A percentile compares a stretch with the other conserved stretches of the same genome.
phyloP scores from a whole-genome alignment of 2,329 filamentous ascomycete species.

The Monosporascus sp. region DNA sequence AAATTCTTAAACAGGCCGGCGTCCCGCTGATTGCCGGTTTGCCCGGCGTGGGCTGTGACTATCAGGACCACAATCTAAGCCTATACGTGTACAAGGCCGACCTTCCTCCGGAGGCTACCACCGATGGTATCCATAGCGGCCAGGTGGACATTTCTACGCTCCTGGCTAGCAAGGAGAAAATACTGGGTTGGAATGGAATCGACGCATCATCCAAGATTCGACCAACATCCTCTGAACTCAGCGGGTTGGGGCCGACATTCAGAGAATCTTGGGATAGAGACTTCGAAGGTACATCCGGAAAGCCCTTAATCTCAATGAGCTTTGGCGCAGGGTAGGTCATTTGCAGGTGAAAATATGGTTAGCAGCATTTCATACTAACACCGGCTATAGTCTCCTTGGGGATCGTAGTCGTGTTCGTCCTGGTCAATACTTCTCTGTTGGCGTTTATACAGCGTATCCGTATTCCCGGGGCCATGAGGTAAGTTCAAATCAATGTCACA shows the following conservation, averaged over 20 bases:
- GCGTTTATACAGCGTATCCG: conserved; percentile 2
- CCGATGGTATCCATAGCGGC: background rate
- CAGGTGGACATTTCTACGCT: background rate
- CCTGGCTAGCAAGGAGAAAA: background rate
- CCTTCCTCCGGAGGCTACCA: conserved; percentile 1
- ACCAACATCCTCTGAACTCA: conserved; percentile 1
- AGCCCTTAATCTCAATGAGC: background rate
- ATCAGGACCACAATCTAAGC: conserved; percentile 2
- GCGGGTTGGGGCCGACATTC: background rate
- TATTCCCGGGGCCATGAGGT: conserved; percentile 4
- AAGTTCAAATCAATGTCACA: background rate
- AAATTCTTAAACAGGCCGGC: conserved; percentile 23
- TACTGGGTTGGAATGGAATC: conserved; percentile 5
- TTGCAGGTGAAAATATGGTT: background rate
- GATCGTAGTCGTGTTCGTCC: background rate
- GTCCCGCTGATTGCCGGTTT: conserved; percentile 5
- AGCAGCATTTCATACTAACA: background rate
- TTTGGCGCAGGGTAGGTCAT: background rate
- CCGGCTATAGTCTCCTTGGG: background rate
- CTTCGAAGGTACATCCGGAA: background rate
- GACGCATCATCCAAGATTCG: conserved; percentile 4
- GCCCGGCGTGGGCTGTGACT: conserved; percentile 3
- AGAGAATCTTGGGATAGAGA: conserved; percentile 2
- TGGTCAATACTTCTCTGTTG: conserved; percentile 3
- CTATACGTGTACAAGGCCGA: background rate